Evolutionary conservation across 2,329 filamentous ascomycete species (phyloP).

Genomic region (Colletotrichum spinosum): DNA sequence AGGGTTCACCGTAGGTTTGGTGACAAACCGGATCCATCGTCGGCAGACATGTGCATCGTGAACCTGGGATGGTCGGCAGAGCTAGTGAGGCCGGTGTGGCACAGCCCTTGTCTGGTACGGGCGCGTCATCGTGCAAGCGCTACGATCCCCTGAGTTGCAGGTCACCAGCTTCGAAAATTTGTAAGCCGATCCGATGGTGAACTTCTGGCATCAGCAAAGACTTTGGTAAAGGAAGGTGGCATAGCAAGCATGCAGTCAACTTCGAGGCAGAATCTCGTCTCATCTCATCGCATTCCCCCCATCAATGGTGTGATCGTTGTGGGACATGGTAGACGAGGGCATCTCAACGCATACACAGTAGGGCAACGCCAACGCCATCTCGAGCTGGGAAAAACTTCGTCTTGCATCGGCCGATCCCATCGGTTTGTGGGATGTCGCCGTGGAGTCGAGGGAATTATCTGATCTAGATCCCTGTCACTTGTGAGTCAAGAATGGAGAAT

Average conservation of each 20-base stretch:
- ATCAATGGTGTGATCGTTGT: constrained; percentile 2
- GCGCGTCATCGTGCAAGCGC: neutral
- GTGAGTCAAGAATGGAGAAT: constrained; percentile 33
- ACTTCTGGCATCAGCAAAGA: neutral
- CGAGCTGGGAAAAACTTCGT: neutral
- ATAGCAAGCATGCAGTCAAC: too few species aligned
- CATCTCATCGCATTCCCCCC: constrained; percentile 9
- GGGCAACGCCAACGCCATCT: neutral
- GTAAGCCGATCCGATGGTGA: too few species aligned
- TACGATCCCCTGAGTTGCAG: neutral
- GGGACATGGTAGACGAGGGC: constrained; percentile 2
- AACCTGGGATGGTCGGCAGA: constrained; percentile 28
- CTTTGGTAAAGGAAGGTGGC: neutral
- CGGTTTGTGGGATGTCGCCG: constrained; percentile 25
- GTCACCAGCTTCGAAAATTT: neutral
- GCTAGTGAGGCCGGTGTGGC: constrained; percentile 28
- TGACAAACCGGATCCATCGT: constrained; percentile 34
- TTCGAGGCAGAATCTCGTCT: neutral
- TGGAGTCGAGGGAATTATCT: constrained; percentile 27
- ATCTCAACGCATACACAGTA: constrained; percentile 8
- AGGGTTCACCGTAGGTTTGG: constrained; percentile 19
- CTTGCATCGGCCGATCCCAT: constrained; percentile 24
- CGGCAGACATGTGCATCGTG: constrained; percentile 18
- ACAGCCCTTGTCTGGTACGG: constrained; percentile 20
- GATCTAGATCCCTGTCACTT: constrained; percentile 32